Base-by-base conservation (phyloP, 2,329 filamentous ascomycete genomes). In the Lecanicillium sp. region DNA sequence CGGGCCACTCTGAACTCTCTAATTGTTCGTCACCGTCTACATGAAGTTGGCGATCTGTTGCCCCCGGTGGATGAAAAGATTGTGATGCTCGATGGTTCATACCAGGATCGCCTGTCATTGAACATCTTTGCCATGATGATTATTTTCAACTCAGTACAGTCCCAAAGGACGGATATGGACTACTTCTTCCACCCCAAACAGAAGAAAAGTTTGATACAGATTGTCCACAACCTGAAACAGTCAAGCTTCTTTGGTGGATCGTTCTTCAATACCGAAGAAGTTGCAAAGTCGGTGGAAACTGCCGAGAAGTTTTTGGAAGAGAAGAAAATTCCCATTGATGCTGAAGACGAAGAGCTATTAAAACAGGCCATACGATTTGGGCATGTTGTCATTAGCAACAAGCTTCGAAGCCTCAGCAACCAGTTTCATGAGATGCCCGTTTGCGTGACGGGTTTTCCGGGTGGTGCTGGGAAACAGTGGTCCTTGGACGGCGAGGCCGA, bases 111-210 rank as follows among this genome's bases (percentile, higher is more conserved):
- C 51, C 59, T 95, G 9, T 86, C 82, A 0, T 70, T 89, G 18
- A 95, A 95, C 48, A 62, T 94, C 1, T 96, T 96, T 53, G 76
- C 86, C 1, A 84, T 92, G 61, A 79, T 87, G 54, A 77, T 96
- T 33, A 81, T 85, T 2, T 81, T 87, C 47, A 97, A 97, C 54
- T 80, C 87, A 0, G 79, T 97, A 1, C 89, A 89, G 17, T 95
- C 88, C 5, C 86, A 96, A 53, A 71, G 89, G 10, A 79, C 74
- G 0, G 90, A 90, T 50, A 69, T 76, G 40, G 89, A 96, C 55
- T 96, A 95, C 54, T 82, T 97, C 46, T 96, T 96, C 50, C 84
- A 95, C 50, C 74, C 77, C 1, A 78, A 73, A 11, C 89, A 89
- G 49, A 66, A 74, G 20, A 81, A 79, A 45, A 71, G 72, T 29